phyloP scores from a whole-genome alignment of 441 rosid species.

The Metrosideros polymorpha region DNA sequence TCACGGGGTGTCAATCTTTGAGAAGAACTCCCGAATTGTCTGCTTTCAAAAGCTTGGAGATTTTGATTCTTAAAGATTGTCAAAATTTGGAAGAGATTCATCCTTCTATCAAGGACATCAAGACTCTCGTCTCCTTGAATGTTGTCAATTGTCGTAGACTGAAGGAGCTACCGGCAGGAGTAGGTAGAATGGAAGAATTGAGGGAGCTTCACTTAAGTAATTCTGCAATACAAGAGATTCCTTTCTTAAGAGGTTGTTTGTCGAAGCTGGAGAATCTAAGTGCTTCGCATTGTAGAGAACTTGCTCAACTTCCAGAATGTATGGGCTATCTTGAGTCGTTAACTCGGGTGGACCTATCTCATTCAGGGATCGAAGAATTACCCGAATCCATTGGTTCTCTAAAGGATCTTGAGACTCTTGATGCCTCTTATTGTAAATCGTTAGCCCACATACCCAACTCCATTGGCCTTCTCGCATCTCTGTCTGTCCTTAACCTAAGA shows the following conservation, averaged over 20 bases:
- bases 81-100: no score
- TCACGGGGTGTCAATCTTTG: accelerated
- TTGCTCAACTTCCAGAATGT: neutral
- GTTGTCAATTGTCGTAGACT: accelerated
- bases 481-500: neutral
- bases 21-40: no score
- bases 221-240: accelerated
- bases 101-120: no score
- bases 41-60: no score
- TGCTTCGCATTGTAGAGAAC: accelerated
- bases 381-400: neutral
- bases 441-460: neutral
- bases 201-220: accelerated
- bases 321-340: neutral
- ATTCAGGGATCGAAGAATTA: accelerated
- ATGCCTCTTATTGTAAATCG: accelerated
- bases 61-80: no score
- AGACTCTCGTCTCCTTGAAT: no score
- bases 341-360: neutral
- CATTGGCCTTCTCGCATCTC: neutral
- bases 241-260: neutral
- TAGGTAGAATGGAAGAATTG: neutral
- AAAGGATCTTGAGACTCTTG: accelerated
- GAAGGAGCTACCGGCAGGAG: neutral
- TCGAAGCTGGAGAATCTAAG: neutral